Base-by-base conservation (phyloP, 2,329 filamentous ascomycete species). In the Microsporum canis region DNA sequence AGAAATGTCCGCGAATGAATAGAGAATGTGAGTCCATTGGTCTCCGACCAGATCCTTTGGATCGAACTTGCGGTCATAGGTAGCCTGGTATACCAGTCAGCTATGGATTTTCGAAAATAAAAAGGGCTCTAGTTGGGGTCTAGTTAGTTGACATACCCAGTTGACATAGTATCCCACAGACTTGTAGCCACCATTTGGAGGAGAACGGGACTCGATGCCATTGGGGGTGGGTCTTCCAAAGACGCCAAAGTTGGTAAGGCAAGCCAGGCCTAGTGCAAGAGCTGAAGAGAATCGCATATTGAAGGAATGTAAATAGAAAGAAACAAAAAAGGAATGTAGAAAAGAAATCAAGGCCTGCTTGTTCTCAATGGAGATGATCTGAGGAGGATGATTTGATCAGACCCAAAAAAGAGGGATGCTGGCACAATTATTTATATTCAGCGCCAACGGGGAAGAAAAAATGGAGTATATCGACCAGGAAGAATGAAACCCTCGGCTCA, bases 1-100 rank as follows among this genome's bases (percentile, higher is more conserved):
- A 3, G 84, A 82, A 62, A 96, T 83, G 71, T 96, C 95, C 70
- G 89, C 92, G 75, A 97, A 97, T 14, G 91, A 82, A 68, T 96
- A 96, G 14, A 96, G 83, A 3, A 97, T 76, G 70, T 97, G 92
- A 0, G 91, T 97, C 47, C 96, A 82, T 61, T 89, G 87, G 60
- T 91, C 83, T 2, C 81, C 84, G 0, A 89, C 88, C 4, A 97
- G 81, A 70, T 95, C 85, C 70, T 95, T 88, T 0, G 91, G 91
- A n/a, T 85, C 82, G 71, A 94, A 88, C 68, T 92, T 87, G 60
- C 91, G 85, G 43, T 79, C 89, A 73, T 96, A 96, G 67, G 95
- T 92, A 65, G 88, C 89, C 89, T 80, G 39, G 5, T 17, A n/a
- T 34, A 47, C 17, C 17, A 3, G 5, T 63, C 17, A 62, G 60